Conservation (phyloP, 129 eudicot genomes). For the Cynara cardunculus region DNA sequence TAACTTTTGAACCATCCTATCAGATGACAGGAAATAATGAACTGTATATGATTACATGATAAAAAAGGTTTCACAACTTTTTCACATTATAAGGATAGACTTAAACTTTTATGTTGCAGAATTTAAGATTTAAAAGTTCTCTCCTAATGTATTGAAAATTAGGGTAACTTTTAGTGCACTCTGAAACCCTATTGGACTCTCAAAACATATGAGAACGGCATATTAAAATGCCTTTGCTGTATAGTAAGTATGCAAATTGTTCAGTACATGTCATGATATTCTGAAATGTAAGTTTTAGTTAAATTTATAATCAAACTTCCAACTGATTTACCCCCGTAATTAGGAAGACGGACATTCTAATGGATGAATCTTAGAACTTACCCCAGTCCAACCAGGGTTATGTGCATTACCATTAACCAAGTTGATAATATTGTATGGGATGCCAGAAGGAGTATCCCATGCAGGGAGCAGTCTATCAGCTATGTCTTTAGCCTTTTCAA, state of each 20-base stretch:
- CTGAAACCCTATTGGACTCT: neutral
- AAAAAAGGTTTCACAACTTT: neutral
- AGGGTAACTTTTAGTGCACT: neutral
- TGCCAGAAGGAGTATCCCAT: slow-evolving; percentile 77
- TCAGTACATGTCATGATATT: neutral
- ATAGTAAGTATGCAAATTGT: neutral
- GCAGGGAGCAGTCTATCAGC: slow-evolving; percentile 90
- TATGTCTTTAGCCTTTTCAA: slow-evolving; percentile 89
- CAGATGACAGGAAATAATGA: neutral
- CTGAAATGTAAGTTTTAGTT: neutral
- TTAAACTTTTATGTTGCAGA: neutral
- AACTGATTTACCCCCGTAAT: neutral
- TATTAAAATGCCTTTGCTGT: neutral
- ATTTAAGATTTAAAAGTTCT: neutral
- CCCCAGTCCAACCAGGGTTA: slow-evolving; percentile 87
- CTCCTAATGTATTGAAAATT: neutral
- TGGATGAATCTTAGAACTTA: slow-evolving; percentile 28
- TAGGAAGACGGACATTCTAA: neutral
- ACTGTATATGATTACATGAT: neutral
- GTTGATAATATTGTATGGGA: slow-evolving; percentile 69
- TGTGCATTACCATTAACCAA: slow-evolving; percentile 66
- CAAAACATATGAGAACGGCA: neutral
- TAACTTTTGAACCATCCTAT: neutral
- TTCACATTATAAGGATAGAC: neutral
- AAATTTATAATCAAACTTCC: neutral